phyloP scores from a whole-genome alignment of 371 early-diverging fungal genomes.

The Mortierella sp. region DNA sequence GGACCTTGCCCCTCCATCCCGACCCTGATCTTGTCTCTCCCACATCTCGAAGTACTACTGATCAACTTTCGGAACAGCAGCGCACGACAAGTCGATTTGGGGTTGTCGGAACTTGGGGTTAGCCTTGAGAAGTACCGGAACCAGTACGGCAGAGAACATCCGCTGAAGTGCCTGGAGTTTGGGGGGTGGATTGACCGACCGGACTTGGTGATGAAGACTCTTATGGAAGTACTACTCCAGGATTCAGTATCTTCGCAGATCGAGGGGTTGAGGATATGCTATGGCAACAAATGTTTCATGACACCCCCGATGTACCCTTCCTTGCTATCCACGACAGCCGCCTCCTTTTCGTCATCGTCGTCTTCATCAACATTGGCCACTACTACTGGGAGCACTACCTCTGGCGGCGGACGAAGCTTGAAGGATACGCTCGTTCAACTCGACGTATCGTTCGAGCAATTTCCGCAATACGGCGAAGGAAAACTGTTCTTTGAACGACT shows the following conservation, averaged over 20 bases:
- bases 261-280: neutral
- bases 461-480: neutral
- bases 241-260: neutral
- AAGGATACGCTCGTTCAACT: neutral
- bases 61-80: neutral
- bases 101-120: neutral
- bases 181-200: neutral
- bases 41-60: neutral
- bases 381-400: no score
- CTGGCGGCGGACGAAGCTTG: neutral
- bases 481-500: neutral
- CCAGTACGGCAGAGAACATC: neutral
- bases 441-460: neutral
- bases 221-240: no score
- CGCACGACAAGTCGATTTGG: neutral
- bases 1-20: neutral
- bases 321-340: neutral
- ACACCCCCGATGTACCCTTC: neutral
- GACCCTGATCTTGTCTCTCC: neutral
- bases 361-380: no score
- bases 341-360: neutral
- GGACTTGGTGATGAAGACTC: neutral
- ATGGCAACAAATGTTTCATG: neutral
- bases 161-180: neutral
- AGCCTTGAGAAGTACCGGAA: neutral